Conservation (phyloP, 2,329 filamentous ascomycete species). For the Didymosphaeria variabile region DNA sequence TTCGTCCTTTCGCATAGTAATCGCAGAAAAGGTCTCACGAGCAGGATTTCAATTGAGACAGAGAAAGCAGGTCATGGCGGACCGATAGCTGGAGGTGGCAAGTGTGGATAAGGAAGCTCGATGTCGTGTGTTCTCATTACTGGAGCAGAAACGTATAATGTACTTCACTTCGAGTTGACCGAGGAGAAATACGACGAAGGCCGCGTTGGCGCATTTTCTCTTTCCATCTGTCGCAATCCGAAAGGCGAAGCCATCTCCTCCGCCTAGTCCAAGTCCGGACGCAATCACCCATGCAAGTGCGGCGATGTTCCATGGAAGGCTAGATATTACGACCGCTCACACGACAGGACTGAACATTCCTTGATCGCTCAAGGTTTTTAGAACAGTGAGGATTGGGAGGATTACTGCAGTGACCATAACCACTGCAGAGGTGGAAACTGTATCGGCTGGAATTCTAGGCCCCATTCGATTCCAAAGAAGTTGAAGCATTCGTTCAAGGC, state of each 20-base stretch:
- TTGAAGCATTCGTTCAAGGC: constrained; percentile 18
- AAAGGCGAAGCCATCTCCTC: constrained; percentile 8
- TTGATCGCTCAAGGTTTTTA: constrained; percentile 11
- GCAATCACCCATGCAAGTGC: constrained; percentile 31
- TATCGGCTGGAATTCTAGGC: constrained; percentile 3
- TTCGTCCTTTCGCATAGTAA: too few relatives aligned
- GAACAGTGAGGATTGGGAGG: constrained; percentile 20
- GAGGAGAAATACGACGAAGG: too few relatives aligned
- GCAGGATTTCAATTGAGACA: too few relatives aligned
- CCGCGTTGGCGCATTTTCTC: neutral
- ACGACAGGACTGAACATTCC: constrained; percentile 21
- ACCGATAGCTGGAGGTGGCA: too few relatives aligned
- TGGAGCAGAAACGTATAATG: too few relatives aligned
- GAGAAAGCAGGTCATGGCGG: too few relatives aligned
- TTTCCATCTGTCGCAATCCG: constrained; percentile 11
- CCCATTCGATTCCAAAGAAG: constrained; percentile 2
- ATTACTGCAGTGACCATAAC: constrained; percentile 19
- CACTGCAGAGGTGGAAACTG: constrained; percentile 7
- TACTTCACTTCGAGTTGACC: too few relatives aligned
- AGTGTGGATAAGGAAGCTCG: too few relatives aligned
- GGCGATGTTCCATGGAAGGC: constrained; percentile 25
- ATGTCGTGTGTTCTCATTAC: too few relatives aligned
- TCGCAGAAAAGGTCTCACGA: too few relatives aligned
- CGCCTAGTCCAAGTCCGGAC: neutral
- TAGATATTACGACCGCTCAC: neutral